Conservation (phyloP, 2,329 filamentous ascomycete species). For the Diaporthe amygdali region DNA sequence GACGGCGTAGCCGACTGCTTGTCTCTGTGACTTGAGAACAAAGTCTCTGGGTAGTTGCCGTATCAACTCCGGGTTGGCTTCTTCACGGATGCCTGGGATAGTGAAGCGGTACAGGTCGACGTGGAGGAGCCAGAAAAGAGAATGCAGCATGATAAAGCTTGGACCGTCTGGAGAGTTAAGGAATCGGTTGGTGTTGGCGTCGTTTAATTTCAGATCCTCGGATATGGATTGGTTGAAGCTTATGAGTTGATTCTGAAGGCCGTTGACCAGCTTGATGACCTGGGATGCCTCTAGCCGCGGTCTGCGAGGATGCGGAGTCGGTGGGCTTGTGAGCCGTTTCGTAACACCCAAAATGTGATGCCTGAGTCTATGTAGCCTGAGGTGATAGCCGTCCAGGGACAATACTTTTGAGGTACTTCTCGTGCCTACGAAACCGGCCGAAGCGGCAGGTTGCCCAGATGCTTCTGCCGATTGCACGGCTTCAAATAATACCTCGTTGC, state of each 20-base stretch:
- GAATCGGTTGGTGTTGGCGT: conserved; percentile 39
- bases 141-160: conserved; percentile 44
- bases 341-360: conserved; percentile 41
- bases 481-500: conserved; percentile 39
- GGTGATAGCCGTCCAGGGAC: conserved; percentile 38
- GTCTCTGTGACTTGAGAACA: conserved; percentile 41
- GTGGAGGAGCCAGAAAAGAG: conserved; percentile 40
- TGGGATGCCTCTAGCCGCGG: conserved; percentile 40
- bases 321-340: conserved; percentile 21
- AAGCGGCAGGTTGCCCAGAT: not conserved
- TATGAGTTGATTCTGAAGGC: conserved; percentile 43
- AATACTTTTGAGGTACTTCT: not conserved
- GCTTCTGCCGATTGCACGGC: not conserved
- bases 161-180: conserved; percentile 36
- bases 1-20: conserved; percentile 45
- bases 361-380: conserved; percentile 41
- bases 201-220: conserved; percentile 38
- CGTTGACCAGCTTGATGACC: conserved; percentile 42
- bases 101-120: conserved; percentile 46
- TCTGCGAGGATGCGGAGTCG: conserved; percentile 29
- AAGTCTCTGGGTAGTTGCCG: conserved; percentile 42
- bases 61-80: conserved; percentile 37
- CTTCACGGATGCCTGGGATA: conserved; percentile 41
- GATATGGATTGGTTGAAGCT: conserved; percentile 42
- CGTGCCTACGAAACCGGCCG: not conserved